Evolutionary conservation across 2,329 filamentous ascomycete genomes (phyloP), one percentile per base, ranked within the genome.

Genomic region (Gaeumannomyces sp.): DNA sequence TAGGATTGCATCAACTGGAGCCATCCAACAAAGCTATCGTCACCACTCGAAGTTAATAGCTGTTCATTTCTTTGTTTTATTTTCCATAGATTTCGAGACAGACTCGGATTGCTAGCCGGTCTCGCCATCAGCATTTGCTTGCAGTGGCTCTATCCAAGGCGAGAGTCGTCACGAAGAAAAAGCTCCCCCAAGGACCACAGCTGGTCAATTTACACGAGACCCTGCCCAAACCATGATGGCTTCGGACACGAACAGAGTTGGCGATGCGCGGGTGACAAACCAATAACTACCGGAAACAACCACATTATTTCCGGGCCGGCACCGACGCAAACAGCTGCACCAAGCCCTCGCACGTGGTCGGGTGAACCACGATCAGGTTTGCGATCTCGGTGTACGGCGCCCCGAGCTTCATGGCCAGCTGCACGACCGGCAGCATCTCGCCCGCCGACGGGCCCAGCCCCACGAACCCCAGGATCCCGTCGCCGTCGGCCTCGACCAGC

Each of bases 371-470:
- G 22, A 69, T 63, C 33, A 69, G 57, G 59, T 66, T 63, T 11
- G 61, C 60, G 28, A 68, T 64, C 61, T 68, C 66, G 5, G 58
- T 60, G 60, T 68, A 69, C n/a, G 29, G 53, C 45, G 67, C 50
- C 11, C 64, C 64, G 38, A 63, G 63, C 59, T 65, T 67, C 65
- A 68, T 69, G 7, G 67, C 66, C 62, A 69, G 63, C 50, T 67
- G 66, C 28, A 69, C 65, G 14, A 69, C 67, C 7, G 68, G 66
- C 27, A 69, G 61, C 25, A 69, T 31, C 53, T 69, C 68, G n/a
- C 67, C 67, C 29, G 66, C 67, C 3, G 64, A 64, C 7, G 63
- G 28, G 0, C 66, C 67, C 27, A 69, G 45, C 4, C 66, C 68
- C 27, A 64, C 67, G 50, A 69, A 68, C 7, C 68, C 66, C 33